Percentiles rank a stretch among this genome's conserved stretches.
Conservation (phyloP, 495 filamentous ascomycete genomes). For the Neurospora africana region DNA sequence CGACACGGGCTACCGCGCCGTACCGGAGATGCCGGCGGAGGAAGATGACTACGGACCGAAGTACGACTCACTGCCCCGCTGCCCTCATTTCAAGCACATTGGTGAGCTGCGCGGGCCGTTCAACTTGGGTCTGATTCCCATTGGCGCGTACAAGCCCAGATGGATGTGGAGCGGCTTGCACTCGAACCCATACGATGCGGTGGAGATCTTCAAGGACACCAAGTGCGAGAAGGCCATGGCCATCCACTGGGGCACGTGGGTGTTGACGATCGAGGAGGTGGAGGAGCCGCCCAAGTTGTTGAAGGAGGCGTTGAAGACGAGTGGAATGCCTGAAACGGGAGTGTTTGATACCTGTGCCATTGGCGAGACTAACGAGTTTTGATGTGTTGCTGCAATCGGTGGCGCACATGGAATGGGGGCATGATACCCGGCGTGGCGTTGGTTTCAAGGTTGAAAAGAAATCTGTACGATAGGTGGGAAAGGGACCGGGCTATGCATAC, state of each 20-base stretch:
- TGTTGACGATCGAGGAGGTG: conserved; percentile 75
- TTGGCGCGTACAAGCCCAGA: conserved; percentile 82
- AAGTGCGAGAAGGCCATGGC: conserved; percentile 72
- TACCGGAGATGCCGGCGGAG: conserved; percentile 50
- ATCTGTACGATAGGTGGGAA: not conserved
- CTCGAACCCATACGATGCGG: conserved; percentile 77
- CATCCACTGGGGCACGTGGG: conserved; percentile 95
- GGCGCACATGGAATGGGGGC: not conserved
- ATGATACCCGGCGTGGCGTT: not conserved
- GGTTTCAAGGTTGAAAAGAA: not conserved
- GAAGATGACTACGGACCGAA: conserved; percentile 63
- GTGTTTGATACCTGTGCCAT: conserved; percentile 84
- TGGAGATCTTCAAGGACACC: conserved; percentile 85
- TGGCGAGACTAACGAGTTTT: conserved; percentile 76
- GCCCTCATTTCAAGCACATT: conserved; percentile 81
- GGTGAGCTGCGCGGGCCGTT: conserved; percentile 76
- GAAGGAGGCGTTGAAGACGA: conserved; percentile 60
- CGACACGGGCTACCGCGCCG: conserved; percentile 73
- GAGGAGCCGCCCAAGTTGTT: conserved; percentile 72
- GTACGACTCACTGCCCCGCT: conserved; percentile 56
- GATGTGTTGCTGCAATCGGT: not conserved
- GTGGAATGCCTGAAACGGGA: conserved; percentile 60
- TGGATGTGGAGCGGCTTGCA: conserved; percentile 70
- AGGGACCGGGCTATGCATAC: not conserved
- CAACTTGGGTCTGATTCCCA: conserved; percentile 88